These are phyloP conservation scores for Cryptococcus hybrid DNA, from an alignment of 1,284 basidiomycete species.

Conservation along the genomic window DNA sequence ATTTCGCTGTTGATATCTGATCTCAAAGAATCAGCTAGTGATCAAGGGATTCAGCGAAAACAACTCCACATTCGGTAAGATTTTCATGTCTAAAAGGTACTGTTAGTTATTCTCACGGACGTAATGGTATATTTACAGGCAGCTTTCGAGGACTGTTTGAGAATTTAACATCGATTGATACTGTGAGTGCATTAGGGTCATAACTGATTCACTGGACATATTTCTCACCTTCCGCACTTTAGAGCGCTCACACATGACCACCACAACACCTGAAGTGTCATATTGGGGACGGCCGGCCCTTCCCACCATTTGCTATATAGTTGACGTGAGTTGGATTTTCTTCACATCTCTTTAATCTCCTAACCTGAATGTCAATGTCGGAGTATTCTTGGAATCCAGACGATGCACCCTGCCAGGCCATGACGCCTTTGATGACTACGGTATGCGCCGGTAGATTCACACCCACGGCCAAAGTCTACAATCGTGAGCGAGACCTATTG, in stretches of 20 bases:
- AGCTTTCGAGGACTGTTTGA: constrained; percentile 75
- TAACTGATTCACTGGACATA: neutral
- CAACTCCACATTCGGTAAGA: constrained; percentile 63
- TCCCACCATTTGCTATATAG: constrained; percentile 50
- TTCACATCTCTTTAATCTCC: neutral
- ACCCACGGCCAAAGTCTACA: constrained; percentile 54
- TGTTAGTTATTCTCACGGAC: constrained; percentile 1
- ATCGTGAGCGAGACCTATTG: no score
- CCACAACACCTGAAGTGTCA: constrained; percentile 54
- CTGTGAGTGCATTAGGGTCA: constrained; percentile 26
- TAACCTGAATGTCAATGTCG: constrained; percentile 50
- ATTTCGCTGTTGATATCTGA: constrained; percentile 84
- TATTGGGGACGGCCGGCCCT: constrained; percentile 88
- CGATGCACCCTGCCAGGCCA: constrained; percentile 34
- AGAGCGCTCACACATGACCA: constrained; percentile 38
- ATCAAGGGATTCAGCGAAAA: neutral
- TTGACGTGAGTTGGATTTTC: neutral
- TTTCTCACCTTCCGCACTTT: constrained; percentile 29
- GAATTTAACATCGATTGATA: constrained; percentile 36
- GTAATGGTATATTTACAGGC: constrained; percentile 50
- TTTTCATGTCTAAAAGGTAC: constrained; percentile 58
- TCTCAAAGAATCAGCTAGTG: neutral
- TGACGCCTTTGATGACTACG: constrained; percentile 50
- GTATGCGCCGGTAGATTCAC: constrained; percentile 55
- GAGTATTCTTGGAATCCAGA: constrained; percentile 44